Evolutionary conservation across 495 filamentous ascomycete genomes (phyloP).

Genomic region (Penicillium samsonianum): DNA sequence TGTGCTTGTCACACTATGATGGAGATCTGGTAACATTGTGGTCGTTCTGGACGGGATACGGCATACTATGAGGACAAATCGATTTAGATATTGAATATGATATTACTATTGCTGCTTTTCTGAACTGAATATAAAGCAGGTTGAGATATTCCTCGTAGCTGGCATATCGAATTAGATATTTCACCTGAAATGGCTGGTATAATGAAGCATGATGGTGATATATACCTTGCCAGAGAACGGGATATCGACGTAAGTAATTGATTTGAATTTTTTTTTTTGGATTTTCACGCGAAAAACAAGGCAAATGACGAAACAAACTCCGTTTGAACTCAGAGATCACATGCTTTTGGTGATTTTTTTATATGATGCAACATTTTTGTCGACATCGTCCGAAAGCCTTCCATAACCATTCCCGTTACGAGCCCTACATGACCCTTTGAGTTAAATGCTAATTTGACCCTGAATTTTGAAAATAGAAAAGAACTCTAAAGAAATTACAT

Average conservation of each 20-base stretch:
- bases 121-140: neutral
- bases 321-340: constrained; percentile 18
- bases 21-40: neutral
- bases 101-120: neutral
- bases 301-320: constrained; percentile 21
- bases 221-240: neutral
- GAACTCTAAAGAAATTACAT: neutral
- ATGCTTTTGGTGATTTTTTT: constrained; percentile 13
- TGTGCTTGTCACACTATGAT: neutral
- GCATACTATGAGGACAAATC: neutral
- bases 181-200: neutral
- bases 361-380: no score
- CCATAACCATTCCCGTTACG: no score
- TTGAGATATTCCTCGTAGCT: neutral
- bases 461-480: neutral
- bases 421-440: no score
- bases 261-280: neutral
- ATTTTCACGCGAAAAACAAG: neutral
- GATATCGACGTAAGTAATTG: neutral
- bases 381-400: no score
- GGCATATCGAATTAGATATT: neutral
- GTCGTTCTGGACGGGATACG: neutral
- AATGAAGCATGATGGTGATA: neutral
- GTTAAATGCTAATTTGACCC: no score
- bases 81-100: neutral